Percentiles rank a stretch among this genome's conserved stretches.
Evolutionary conservation across 192 early-diverging fungal species (phyloP).

Genomic region (Glomus cerebriforme): DNA sequence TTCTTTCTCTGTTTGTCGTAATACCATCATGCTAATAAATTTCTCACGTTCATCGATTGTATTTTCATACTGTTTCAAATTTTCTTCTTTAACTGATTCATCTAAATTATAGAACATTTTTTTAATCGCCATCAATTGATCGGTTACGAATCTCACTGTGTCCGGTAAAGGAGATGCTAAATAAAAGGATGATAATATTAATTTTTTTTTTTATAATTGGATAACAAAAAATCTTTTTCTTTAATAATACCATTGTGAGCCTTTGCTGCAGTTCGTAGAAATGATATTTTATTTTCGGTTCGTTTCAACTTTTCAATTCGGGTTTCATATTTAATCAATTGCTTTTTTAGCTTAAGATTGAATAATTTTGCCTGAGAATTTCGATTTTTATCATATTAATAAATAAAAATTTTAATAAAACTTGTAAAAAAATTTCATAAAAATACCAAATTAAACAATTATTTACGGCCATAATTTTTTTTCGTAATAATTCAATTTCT

Average conservation of each 20-base stretch:
- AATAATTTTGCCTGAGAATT: constrained; percentile 41
- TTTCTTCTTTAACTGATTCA: background rate
- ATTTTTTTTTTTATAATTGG: background rate
- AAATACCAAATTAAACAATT: background rate
- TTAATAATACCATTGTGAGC: constrained; percentile 10
- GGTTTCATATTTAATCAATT: constrained; percentile 34
- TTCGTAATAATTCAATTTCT: constrained; percentile 42
- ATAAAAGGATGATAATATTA: background rate
- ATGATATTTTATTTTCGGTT: background rate
- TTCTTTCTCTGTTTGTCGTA: constrained; percentile 2
- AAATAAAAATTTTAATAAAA: background rate
- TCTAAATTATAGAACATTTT: background rate
- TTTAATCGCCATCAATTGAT: constrained; percentile 20
- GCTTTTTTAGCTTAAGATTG: constrained; percentile 42
- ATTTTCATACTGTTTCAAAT: background rate
- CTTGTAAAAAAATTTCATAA: background rate
- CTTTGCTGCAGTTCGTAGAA: background rate
- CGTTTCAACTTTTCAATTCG: background rate
- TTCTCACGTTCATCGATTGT: background rate
- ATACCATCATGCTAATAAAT: constrained; percentile 17
- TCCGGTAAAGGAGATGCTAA: constrained; percentile 4
- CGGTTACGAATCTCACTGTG: background rate
- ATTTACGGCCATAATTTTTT: constrained; percentile 47
- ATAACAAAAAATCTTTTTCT: background rate
- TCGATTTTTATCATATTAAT: background rate